Evolutionary conservation across 306 rosid species (phyloP).

Genomic region (Acacia melanoxylon): DNA sequence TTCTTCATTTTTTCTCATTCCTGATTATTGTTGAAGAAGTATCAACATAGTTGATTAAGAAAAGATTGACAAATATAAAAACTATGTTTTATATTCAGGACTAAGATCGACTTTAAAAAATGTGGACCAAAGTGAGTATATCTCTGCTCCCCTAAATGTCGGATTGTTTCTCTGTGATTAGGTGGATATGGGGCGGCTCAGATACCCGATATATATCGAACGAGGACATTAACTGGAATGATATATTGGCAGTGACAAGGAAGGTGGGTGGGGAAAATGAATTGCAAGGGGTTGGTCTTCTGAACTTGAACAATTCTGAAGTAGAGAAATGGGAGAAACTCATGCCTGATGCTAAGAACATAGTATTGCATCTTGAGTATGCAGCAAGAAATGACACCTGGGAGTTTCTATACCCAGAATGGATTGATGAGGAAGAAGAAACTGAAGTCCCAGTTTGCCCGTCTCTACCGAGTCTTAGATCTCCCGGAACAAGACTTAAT

Average conservation of each 20-base stretch:
- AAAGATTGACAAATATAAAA: no score
- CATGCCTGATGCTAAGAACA: slow-evolving; percentile 55
- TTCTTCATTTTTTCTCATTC: rapidly evolving
- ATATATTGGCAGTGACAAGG: slow-evolving; percentile 45
- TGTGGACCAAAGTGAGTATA: background rate
- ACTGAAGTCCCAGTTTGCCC: slow-evolving; percentile 80
- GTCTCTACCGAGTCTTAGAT: slow-evolving; percentile 60
- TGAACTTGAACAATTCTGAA: slow-evolving; percentile 72
- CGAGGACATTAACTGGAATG: slow-evolving; percentile 58
- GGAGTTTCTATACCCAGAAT: slow-evolving; percentile 88
- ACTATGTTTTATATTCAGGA: no score
- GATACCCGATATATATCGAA: slow-evolving; percentile 62
- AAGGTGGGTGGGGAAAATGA: slow-evolving; percentile 44
- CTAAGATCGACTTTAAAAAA: no score
- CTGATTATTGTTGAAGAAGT: no score
- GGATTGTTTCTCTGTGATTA: slow-evolving; percentile 32
- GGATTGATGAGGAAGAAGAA: slow-evolving; percentile 98
- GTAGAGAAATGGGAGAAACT: slow-evolving; percentile 59
- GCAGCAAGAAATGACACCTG: slow-evolving; percentile 71
- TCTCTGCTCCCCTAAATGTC: background rate
- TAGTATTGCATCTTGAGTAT: slow-evolving; percentile 52
- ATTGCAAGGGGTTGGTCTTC: slow-evolving; percentile 68
- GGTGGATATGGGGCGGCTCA: slow-evolving; percentile 91
- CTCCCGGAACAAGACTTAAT: slow-evolving; percentile 66
- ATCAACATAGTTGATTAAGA: no score